Base-by-base conservation (phyloP, 257 asterid species). In the Verbascum thapsus region DNA sequence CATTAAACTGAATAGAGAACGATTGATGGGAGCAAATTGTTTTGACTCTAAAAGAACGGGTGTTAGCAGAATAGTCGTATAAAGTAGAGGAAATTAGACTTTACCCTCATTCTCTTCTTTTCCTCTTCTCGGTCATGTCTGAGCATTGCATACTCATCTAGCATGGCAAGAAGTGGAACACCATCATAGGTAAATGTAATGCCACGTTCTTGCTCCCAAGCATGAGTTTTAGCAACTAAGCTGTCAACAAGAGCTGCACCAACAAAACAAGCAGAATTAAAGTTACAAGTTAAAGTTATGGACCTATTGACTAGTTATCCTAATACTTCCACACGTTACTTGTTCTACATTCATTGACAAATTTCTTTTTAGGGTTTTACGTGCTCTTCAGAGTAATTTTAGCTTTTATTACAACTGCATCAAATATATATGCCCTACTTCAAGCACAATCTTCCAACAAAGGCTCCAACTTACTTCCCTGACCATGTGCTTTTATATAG, bases 51-150 rank as follows among this genome's bases (percentile, higher is more conserved):
- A 26, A 26, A 26, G 5, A 26, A 26, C 32, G 5, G 32, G 32
- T 26, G 32, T 26, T 26, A 26, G 32, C 32, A 26, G 32, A 5
- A 26, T 5, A 26, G 2, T 26, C 32, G 5, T 1, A 26, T 26
- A 26, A 26, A 26, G 32, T 26, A 32, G 32, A 7, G 15, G 42
- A 12, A 10, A 7, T n/a, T 53, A 16, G 11, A 42, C 32, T 77
- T 59, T 62, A 81, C 91, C 83, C 80, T 76, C 72, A 78, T 30
- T 79, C 84, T 84, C 67, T 76, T 84, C 68, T 84, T 84, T 83
- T 84, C 91, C 75, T 84, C 91, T 61, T 84, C 91, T 75, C 88
- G 74, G 39, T 84, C 91, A 0, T 76, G 83, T 64, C 88, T 84
- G 66, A 84, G 88, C 88, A 84, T 76, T 49, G 80, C 77, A 66